These are phyloP conservation scores for Candida glaebosa DNA, from an alignment of 805 yeast genomes.

Conservation along the genomic window DNA sequence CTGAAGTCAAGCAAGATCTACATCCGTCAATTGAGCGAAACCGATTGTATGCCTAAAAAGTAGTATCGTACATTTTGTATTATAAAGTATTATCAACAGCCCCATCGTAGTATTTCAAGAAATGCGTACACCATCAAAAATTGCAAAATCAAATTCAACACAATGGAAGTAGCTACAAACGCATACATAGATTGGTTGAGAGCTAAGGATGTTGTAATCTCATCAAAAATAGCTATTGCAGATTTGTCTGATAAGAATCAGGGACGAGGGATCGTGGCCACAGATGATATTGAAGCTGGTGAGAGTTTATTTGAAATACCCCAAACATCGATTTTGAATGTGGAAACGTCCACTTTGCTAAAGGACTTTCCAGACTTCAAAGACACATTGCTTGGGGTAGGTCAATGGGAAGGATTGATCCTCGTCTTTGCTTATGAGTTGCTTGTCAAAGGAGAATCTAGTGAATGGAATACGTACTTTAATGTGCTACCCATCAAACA, in stretches of 20 bases:
- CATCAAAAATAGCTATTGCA: constrained; percentile 53
- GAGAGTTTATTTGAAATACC: constrained; percentile 74
- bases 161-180: constrained; percentile 15
- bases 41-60: constrained; percentile 13
- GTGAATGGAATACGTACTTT: constrained; percentile 71
- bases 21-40: constrained; percentile 8
- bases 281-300: constrained; percentile 53
- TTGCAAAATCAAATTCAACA: not conserved
- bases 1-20: constrained; percentile 15
- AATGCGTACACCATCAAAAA: too few species aligned
- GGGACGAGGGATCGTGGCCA: constrained; percentile 78
- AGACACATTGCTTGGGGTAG: constrained; percentile 38
- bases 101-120: too few species aligned
- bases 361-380: constrained; percentile 25
- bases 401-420: constrained; percentile 79
- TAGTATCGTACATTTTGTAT: not conserved
- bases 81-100: not conserved
- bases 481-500: constrained; percentile 58
- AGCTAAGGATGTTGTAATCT: constrained; percentile 38
- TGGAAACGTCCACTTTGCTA: constrained; percentile 51
- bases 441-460: constrained; percentile 38
- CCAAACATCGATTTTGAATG: constrained; percentile 50
- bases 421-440: constrained; percentile 62
- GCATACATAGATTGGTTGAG: constrained; percentile 27
- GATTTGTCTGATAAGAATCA: constrained; percentile 59